Base-by-base conservation (phyloP, 108 stramenopile species). In the Stephanodiscus triporus region DNA sequence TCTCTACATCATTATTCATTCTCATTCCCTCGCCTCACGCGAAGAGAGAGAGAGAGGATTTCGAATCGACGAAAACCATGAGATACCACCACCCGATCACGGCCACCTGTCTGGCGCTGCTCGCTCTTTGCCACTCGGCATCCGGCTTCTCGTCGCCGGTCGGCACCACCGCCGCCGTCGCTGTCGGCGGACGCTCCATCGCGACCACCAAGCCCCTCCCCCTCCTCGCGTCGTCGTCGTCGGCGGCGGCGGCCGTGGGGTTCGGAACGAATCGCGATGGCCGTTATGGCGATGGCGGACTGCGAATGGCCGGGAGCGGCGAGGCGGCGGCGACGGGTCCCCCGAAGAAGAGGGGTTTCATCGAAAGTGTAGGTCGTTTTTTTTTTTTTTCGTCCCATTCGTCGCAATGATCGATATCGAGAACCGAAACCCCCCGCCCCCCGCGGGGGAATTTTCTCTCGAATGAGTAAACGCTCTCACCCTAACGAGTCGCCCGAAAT, bases 321-420 rank as follows among this genome's bases (percentile, higher is more conserved):
- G 70, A 56, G 4, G 70, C 58, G 22, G 59, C 71, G 17, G 71
- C 61, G 3, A 47, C 71, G 7, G n/a, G n/a, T n/a, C n/a, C n/a
- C n/a, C n/a, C n/a, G n/a, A n/a, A n/a, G n/a, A 72, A 72, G 71
- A 3, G 43, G 17, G 60, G 60, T 36, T 63, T 72, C 51, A 37
- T 72, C 30, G 49, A 62, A 37, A 72, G 49, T 45, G 65, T 66
- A 50, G 5, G 45, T 50, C 13, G n/a, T n/a, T n/a, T n/a, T n/a
- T n/a, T n/a, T n/a, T n/a, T n/a, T n/a, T n/a, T n/a, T n/a, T n/a
- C n/a, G n/a, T n/a, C n/a, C n/a, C n/a, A n/a, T n/a, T n/a, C n/a
- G n/a, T n/a, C n/a, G n/a, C n/a, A n/a, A n/a, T n/a, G n/a, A n/a
- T n/a, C n/a, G n/a, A n/a, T n/a, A n/a, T n/a, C n/a, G n/a, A n/a